Evolutionary conservation across 2,329 filamentous ascomycete genomes (phyloP), one percentile per base, ranked within the genome.

Genomic region (Aureobasidium sp.): DNA sequence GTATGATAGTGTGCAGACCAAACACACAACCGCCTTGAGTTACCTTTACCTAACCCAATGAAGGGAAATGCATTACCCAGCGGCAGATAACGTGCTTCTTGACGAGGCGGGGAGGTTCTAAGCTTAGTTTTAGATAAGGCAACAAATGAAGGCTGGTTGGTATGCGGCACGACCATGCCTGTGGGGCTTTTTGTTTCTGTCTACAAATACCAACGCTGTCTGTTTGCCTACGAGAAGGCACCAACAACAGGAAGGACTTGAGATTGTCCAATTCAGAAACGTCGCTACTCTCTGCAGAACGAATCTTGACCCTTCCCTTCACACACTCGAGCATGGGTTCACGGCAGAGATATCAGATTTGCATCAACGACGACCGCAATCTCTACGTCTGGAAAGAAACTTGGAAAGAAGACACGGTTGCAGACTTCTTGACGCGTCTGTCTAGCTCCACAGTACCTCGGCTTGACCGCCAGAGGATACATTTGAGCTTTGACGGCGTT

Each of bases 401-500:
- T n/a, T 61, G 57, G 57, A 61, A 61, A 12, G 47, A 52, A 44
- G 57, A 61, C 47, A 61, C 57, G 5, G 27, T 61, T 8, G 47
- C 36, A 12, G 47, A 61, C 37, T 61, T 61, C 14, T 14, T 61
- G 27, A 52, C 45, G 2, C 57, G 57, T 34, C 29, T 61, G 5
- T 42, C 47, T 1, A 36, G 25, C 1, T 34, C 45, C 3, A 36
- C 57, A 29, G 31, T 1, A 17, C 37, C 57, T 7, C 25, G n/a
- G 12, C 57, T 61, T 20, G 37, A 44, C 8, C 57, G 57, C 20
- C 41, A 20, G 3, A 52, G 37, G 17, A 52, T 61, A 51, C 57
- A 61, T 36, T 14, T 61, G 37, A 61, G 57, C 57, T 61, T 61
- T 45, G 57, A 61, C 29, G 57, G 57, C n/a, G 57, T 61, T 42